Base-by-base conservation (phyloP, 2,329 filamentous ascomycete species). In the Monascus ruber region DNA sequence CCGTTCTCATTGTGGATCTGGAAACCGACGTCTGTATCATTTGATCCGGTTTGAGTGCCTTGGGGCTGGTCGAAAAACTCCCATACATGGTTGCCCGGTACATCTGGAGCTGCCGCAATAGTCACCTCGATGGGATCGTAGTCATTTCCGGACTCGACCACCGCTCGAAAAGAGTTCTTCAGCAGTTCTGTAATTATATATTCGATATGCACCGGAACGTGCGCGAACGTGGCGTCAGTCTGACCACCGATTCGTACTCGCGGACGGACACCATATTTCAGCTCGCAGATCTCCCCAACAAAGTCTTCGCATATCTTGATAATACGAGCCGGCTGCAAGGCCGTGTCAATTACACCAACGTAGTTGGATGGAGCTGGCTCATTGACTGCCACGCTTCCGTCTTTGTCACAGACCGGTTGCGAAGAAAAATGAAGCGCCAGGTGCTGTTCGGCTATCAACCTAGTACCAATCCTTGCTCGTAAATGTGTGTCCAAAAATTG, bases 131-230 rank as follows among this genome's bases (percentile, higher is more conserved):
- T 73, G 1, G 89, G 85, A 47, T 94, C 83, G 33, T 76, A 73
- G 49, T 83, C 81, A 53, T 77, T 80, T n/a, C 79, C 79, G 42
- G 76, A 81, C 63, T 98, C 91, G 6, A 96, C 80, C 0, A 86
- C 93, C 4, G 91, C 89, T 33, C 91, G 79, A 67, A 96, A 98
- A 1, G 88, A 85, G 56, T 98, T 98, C 64, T 98, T 98, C 42
- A 98, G 74, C 1, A 98, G 73, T 63, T 98, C 91, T 0, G 89
- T 98, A 47, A 95, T 77, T 47, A 98, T 95, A 62, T 98, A 98
- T 63, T 96, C 89, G 24, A 98, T 74, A 61, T 98, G 91, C 59
- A 94, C 91, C 9, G 91, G 91, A 6, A 98, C 81, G 55, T 93
- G 91, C 17, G 89, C 87, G 56, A 98, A 94, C 0, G 79, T 81